These are phyloP conservation scores for Neobulgaria alba DNA, from an alignment of 2,329 filamentous ascomycete genomes.

Conservation along the genomic window DNA sequence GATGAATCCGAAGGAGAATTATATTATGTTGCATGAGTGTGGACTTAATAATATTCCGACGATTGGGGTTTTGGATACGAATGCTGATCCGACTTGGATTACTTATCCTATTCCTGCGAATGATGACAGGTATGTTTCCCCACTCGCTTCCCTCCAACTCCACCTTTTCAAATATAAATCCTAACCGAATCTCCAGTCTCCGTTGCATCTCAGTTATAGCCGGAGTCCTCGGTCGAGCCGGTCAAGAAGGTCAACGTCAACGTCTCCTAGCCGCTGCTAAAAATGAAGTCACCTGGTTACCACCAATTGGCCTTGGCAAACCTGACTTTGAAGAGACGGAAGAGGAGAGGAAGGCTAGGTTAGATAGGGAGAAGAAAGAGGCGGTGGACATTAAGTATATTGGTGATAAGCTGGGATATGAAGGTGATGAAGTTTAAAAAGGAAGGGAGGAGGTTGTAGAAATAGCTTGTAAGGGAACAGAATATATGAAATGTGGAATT, in stretches of 20 bases:
- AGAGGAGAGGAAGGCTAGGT: constrained; percentile 1
- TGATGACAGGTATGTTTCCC: constrained; percentile 67
- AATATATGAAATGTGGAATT: too few species aligned
- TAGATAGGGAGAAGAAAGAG: background rate
- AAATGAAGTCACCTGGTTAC: constrained; percentile 57
- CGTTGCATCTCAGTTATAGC: constrained; percentile 74
- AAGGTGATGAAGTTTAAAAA: background rate
- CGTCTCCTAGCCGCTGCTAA: constrained; percentile 53
- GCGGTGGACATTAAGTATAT: background rate
- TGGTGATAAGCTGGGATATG: too few species aligned
- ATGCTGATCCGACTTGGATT: constrained; percentile 85
- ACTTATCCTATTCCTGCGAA: constrained; percentile 96
- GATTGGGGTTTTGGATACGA: constrained; percentile 89
- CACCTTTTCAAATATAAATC: constrained; percentile 19
- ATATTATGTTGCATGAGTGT: constrained; percentile 83
- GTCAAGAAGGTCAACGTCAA: constrained; percentile 63
- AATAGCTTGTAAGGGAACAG: too few species aligned
- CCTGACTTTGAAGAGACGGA: constrained; percentile 11
- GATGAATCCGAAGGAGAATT: constrained; percentile 89
- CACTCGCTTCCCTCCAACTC: constrained; percentile 1
- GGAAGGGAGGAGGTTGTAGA: background rate
- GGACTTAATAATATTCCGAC: constrained; percentile 82
- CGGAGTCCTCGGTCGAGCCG: constrained; percentile 77
- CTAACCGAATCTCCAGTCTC: constrained; percentile 44
- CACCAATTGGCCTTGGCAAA: constrained; percentile 21